Evolutionary conservation across 805 yeast genomes (phyloP), one percentile per base, ranked within the genome.

Genomic region (Candida nonsorbophila): DNA sequence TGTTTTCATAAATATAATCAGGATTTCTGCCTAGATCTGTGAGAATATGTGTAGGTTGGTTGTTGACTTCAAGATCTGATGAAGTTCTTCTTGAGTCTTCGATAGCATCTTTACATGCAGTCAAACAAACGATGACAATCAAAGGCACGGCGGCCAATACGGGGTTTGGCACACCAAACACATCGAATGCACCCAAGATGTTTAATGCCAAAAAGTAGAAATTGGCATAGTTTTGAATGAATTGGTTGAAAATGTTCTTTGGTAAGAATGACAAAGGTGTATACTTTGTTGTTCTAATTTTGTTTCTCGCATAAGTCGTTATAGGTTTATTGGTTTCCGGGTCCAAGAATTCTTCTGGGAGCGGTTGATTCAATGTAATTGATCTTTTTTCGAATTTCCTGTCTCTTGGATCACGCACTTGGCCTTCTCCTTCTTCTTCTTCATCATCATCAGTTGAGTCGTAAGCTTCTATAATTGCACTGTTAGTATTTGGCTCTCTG

Each of bases 231-330:
- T 88, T 90, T 42, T 73, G 76, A 9, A 51, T 31, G 55, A 88
- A 88, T 61, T 92, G 97, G 40, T 73, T 69, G 25, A 60, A 55
- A 27, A 90, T 54, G 57, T 90, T 87, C 53, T 87, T 87, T 3
- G 97, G 97, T 17, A 92, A 41, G 49, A 90, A 90, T 6, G 86
- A 67, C 25, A 92, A 51, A 5, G 97, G 96, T 2, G 97, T 90
- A 56, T 90, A 90, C 61, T 86, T 90, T 3, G 98, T 86, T 0
- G 97, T 87, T 62, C 97, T 77, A 43, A 92, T 85, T 55, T 92
- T 88, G 64, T 90, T 90, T 46, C 96, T 72, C 7, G 94, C 77
- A 49, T 83, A 90, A n/a, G 55, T 51, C 0, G 67, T 64, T 12
- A 46, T 49, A 2, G 90, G 84, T 20, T 72, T 68, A 9, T 81